Base-by-base conservation (phyloP, 805 yeast species). In the Jamesozyma piceae region DNA sequence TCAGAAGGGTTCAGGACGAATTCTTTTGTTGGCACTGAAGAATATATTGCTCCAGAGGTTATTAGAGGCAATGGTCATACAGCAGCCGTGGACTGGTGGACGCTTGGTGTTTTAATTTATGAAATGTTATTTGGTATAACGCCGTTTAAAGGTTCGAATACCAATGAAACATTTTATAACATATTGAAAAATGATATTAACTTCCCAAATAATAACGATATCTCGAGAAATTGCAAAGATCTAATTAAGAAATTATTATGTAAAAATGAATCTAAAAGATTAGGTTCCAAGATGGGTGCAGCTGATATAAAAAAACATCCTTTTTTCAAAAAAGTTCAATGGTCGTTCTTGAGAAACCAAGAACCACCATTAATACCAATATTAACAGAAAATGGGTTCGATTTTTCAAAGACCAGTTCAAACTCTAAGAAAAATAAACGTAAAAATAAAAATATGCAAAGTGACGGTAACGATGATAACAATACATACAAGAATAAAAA, bases 71-170 rank as follows among this genome's bases (percentile, higher is more conserved):
- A 89, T 54, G 98, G 98, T 2, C 99, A 92, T 55, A 90, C 97
- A 0, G 81, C 90, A 9, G 97, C 97, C 0, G 98, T 92, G 13
- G 99, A 92, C 64, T 92, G 98, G 98, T 92, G 99, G 99, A 92
- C 99, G 0, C 67, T 92, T 48, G 99, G 99, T 3, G 89, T 92
- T 18, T 72, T 92, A 53, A 69, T 88, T n/a, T 92, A 78, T 62
- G 99, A 92, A 60, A 92, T 92, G 98, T 66, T 92, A 17, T 89
- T 77, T 61, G 97, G 97, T 2, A 82, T 85, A 11, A 90, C 98
- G 0, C 99, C 99, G 2, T 92, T 90, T 67, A 92, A 92, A 64
- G 98, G 98, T 6, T 68, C 75, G 24, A 88, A 82, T 48, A 74
- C 97, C 35, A 89, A 88, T 56, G 81, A 81, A 51, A 92, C 99